Conservation (phyloP, 176 grass and related monocot species). For the Urochloa ruziziensis region DNA sequence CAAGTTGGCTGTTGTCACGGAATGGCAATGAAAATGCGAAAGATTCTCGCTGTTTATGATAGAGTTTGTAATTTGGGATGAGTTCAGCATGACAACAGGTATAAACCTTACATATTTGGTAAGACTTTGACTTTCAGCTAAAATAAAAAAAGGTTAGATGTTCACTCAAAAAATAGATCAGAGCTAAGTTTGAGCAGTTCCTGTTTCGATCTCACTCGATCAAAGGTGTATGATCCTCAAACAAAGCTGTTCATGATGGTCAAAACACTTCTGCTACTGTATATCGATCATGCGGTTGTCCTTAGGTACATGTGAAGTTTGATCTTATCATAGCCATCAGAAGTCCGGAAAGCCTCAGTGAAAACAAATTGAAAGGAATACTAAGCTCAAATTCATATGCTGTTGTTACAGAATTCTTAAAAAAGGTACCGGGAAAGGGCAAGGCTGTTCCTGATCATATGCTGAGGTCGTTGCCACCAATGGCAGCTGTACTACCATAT, state of each 20-base stretch:
- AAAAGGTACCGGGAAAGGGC: not conserved
- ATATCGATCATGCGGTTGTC: not conserved
- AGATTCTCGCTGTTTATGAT: conserved; percentile 26
- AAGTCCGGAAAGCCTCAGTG: not conserved
- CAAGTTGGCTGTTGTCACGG: not conserved
- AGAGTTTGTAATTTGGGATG: not conserved
- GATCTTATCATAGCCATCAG: not conserved
- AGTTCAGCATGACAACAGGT: conserved; percentile 8
- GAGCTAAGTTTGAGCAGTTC: not conserved
- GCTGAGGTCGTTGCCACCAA: not conserved
- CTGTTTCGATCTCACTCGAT: not conserved
- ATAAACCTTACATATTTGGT: conserved; percentile 18
- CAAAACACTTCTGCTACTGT: not conserved
- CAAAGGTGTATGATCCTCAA: not conserved
- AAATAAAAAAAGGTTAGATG: not conserved
- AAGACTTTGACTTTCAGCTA: conserved; percentile 27
- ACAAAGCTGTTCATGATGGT: not conserved
- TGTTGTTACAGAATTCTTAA: not conserved
- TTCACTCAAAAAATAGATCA: not conserved
- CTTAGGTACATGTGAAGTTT: not conserved
- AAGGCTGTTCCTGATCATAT: not conserved
- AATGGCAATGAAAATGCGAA: not conserved
- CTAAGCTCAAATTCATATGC: not conserved
- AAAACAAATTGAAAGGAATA: not conserved
- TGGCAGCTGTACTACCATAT: conserved; percentile 10